Base-by-base conservation (phyloP, 2,329 filamentous ascomycete genomes). In the Blumeriella jaapii region DNA sequence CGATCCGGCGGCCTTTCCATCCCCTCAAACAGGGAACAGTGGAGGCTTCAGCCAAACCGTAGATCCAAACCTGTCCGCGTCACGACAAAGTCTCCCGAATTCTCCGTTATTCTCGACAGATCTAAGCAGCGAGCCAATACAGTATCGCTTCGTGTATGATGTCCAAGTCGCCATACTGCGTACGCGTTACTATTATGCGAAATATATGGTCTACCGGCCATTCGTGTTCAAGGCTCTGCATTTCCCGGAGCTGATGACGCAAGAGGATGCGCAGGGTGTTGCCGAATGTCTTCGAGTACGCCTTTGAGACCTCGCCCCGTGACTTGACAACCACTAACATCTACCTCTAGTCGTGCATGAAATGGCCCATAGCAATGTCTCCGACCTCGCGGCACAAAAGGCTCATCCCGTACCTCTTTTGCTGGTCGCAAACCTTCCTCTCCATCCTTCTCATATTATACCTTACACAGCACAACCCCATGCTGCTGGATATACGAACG, bases 361-460 rank as follows among this genome's bases (percentile, higher is more conserved):
- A 67, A 37, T 78, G 74, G 74, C 73, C 74, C 1, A 60, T 78
- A 15, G 61, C 65, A 14, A 64, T 76, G 57, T 66, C 68, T 6
- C 72, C 73, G 0, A 62, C 68, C 1, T 68, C 67, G 41, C 60
- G 65, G 34, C 67, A 67, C 51, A 78, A 78, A 54, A 59, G 72
- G 22, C 59, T 78, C 4, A 57, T 78, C 1, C 72, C 73, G 1
- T 67, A 68, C 37, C 48, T 71, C 1, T 77, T 74, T 49, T 70
- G 72, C 35, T 78, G 73, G 67, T 71, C 70, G 6, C 71, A 77
- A 44, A 74, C 74, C 40, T 61, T 78, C 26, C 60, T 78, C 28
- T 68, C 68, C 3, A 67, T 75, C 15, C 56, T 78, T 15, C 47
- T 78, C 29, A 59, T 78, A 12, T 49, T 78, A 22, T 66, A 71